Evolutionary conservation across 2,329 filamentous ascomycete species (phyloP), one percentile per base, ranked within the genome.

Genomic region (Penicillium brasilianum): DNA sequence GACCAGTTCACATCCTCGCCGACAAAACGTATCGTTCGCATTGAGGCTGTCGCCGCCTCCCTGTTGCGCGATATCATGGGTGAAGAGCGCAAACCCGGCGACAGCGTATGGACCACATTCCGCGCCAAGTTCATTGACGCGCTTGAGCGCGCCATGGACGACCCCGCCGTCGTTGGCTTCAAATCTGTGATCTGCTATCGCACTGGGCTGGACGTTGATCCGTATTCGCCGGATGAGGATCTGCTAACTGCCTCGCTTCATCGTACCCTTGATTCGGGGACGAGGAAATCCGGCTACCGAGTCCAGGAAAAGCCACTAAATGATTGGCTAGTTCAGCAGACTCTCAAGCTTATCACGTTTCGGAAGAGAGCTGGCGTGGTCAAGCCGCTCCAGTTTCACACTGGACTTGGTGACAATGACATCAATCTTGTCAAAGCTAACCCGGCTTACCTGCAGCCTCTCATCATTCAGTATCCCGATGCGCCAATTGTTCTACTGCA

Each of bases 151-250:
- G 83, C 86, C 2, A 81, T 93, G 28, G 78, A 81, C 0, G 88
- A 95, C 70, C 78, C 85, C 0, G 83, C 88, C 18, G 88, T 96
- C 1, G 90, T 87, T 1, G 92, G 85, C 2, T 96, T 96, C 83
- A 95, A 96, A 75, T 91, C 88, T 1, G 87, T 93, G 52, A 86
- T 96, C 58, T 94, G 91, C 77, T 95, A 95, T 73, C 85, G 91
- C 14, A 91, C 88, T 0, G 92, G 92, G 0, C 80, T 93, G 6
- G 84, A 85, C 41, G 81, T 94, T 16, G 78, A 84, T n/a, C 72
- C 82, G 8, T 78, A 83, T 56, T 73, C 81, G 1, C 78, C 81
- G 1, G 79, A 79, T 11, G 71, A 78, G 25, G 77, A 77, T 1
- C n/a, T 59, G 0, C 39, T 74, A 8, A 67, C 71, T 20, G 65